Evolutionary conservation across 2,329 filamentous ascomycete genomes (phyloP).

Genomic region (Rasamsonia emersonii): DNA sequence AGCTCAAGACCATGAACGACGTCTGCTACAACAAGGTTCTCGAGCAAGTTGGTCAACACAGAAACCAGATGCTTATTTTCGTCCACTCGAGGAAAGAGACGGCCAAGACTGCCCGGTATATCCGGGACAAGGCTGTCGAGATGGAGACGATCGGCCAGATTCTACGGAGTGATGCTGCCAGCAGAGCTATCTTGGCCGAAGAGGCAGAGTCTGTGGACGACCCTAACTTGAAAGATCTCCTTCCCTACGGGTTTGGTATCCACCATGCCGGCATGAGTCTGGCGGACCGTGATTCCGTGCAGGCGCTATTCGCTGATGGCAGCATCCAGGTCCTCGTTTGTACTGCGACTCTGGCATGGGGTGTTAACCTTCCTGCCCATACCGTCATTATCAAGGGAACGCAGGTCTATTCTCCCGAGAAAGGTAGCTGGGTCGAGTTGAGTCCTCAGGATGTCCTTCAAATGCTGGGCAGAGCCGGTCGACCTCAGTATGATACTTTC

Average conservation of each 20-base stretch:
- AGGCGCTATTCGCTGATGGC: conserved; percentile 86
- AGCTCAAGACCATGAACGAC: conserved; percentile 98
- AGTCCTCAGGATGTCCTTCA: conserved; percentile 96
- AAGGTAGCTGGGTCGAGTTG: conserved; percentile 96
- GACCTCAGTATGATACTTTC: conserved; percentile 94
- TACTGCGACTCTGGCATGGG: conserved; percentile 97
- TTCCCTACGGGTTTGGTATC: conserved; percentile 96
- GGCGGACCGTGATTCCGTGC: conserved; percentile 88
- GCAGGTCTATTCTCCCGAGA: conserved; percentile 95
- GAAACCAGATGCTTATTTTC: conserved; percentile 98
- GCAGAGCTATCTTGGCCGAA: conserved; percentile 76
- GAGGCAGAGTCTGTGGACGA: conserved; percentile 78
- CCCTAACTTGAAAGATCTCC: conserved; percentile 79
- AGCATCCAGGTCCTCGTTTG: conserved; percentile 92
- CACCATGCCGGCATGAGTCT: conserved; percentile 97
- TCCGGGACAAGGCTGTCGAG: conserved; percentile 94
- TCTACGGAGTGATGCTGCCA: conserved; percentile 83
- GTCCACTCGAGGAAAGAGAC: conserved; percentile 98
- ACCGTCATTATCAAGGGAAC: conserved; percentile 99
- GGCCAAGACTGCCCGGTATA: conserved; percentile 91
- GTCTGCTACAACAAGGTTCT: conserved; percentile 96
- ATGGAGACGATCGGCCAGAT: conserved; percentile 96
- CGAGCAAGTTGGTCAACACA: conserved; percentile 85
- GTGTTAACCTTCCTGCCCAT: conserved; percentile 94
- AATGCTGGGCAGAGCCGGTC: conserved; percentile 94